Evolutionary conservation across 163 green algal genomes (phyloP), one percentile per base, ranked within the genome.

Genomic region (Scenedesmus sp.): DNA sequence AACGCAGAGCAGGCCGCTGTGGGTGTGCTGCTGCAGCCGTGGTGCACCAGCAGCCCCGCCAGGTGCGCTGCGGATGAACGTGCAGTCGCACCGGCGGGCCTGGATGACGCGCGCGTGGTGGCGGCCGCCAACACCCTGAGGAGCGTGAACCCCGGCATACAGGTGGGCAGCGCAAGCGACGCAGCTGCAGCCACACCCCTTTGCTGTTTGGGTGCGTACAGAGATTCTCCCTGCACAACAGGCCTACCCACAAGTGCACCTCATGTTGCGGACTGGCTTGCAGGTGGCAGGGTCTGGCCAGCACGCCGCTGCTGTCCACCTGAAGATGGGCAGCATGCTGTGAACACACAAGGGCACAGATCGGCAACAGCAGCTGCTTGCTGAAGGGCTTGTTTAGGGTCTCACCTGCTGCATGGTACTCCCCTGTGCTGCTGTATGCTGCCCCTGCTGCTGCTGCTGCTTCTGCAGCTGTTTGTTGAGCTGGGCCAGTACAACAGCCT

Each of bases 11-110:
- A 46, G 37, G 85, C 85, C 9, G 30, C 85, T 37, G 30, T 33
- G 51, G 85, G 42, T 16, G 85, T 90, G 44, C n/a, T 90, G 70
- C 68, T 90, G n/a, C 65, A 70, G 44, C 68, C 85, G 10, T 83
- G 65, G 70, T 22, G 4, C 33, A 51, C n/a, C 42, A 35, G 59
- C 59, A 35, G 22, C 18, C 20, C 59, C 33, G 22, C 22, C 59
- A 72, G 59, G 22, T 9, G 59, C 59, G 33, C 49, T 61, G 24
- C 35, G 33, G 59, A 72, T 9, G 22, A 35, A 20, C 33, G 59
- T 61, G 51, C 12, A 13, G 26, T 68, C 2, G 5, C 10, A 13
- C 2, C 24, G 40, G 79, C 10, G 15, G 72, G 51, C 30, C 24
- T 51, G 30, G 43, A 37, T 44, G 85, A 90, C 51, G 72, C 72